A percentile compares a stretch with the other conserved stretches of the same genome.
These are phyloP conservation scores for Cydonia oblonga DNA, from an alignment of 331 rosid species.

Conservation along the genomic window DNA sequence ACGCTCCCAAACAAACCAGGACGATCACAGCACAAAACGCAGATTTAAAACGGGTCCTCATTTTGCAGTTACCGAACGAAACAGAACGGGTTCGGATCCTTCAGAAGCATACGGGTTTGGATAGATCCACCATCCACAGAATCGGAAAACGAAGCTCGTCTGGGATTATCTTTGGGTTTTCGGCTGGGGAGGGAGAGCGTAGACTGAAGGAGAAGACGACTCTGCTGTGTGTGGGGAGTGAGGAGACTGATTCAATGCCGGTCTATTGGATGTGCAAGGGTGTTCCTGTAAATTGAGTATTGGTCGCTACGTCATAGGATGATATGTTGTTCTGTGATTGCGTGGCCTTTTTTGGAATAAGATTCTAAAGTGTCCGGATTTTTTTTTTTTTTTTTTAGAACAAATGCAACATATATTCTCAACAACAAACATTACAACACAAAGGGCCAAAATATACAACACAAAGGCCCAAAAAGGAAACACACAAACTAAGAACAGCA, in stretches of 20 bases:
- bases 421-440: too few species aligned
- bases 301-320: background rate
- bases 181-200: background rate
- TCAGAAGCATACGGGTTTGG: background rate
- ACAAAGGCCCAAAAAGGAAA: too few species aligned
- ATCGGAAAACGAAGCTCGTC: conserved; percentile 5
- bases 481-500: too few species aligned
- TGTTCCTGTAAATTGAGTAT: background rate
- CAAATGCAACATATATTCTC: too few species aligned
- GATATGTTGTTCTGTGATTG: background rate
- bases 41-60: conserved; percentile 38
- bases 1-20: conserved; percentile 22
- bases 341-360: background rate
- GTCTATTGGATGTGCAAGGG: background rate
- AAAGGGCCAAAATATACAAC: too few species aligned
- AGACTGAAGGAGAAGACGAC: background rate
- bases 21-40: conserved; percentile 23
- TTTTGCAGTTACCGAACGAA: background rate
- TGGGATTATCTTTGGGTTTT: background rate
- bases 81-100: background rate
- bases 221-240: background rate
- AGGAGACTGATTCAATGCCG: background rate
- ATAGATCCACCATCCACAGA: conserved; percentile 20
- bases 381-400: too few species aligned
- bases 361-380: too few species aligned